Evolutionary conservation across 805 yeast species (phyloP).

Genomic region (Scheffersomyces spartinae): DNA sequence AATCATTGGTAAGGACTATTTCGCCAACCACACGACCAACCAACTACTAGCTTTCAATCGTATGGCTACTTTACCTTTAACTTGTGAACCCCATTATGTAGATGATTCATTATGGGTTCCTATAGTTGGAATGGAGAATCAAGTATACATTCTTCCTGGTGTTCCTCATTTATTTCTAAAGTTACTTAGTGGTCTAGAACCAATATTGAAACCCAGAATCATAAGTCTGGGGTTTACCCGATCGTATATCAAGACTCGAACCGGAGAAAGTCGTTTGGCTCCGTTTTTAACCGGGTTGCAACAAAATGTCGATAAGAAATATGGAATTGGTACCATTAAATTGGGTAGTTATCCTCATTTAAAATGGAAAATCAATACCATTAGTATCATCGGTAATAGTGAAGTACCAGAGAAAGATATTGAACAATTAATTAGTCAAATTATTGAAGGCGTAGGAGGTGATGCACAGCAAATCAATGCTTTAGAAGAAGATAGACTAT

Average conservation of each 20-base stretch:
- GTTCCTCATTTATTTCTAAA: slow-evolving; percentile 63
- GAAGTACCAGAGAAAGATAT: slow-evolving; percentile 15
- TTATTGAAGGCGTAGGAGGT: slow-evolving; percentile 36
- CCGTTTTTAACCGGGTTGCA: slow-evolving; percentile 48
- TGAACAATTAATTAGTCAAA: slow-evolving; percentile 20
- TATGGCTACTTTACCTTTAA: slow-evolving; percentile 71
- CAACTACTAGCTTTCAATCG: slow-evolving; percentile 53
- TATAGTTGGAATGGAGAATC: slow-evolving; percentile 51
- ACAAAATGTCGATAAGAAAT: slow-evolving; percentile 11
- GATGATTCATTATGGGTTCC: slow-evolving; percentile 72
- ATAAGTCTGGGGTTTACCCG: slow-evolving; percentile 19
- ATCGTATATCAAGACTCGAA: slow-evolving; percentile 48
- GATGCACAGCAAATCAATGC: slow-evolving; percentile 47
- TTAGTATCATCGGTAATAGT: slow-evolving; percentile 58
- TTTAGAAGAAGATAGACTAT: slow-evolving; percentile 45
- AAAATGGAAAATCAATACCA: slow-evolving; percentile 50
- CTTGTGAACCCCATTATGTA: slow-evolving; percentile 24
- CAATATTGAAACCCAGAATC: slow-evolving; percentile 15
- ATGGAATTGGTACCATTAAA: slow-evolving; percentile 34
- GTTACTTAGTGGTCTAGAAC: slow-evolving; percentile 37
- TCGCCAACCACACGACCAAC: slow-evolving; percentile 19
- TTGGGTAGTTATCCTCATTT: slow-evolving; percentile 83
- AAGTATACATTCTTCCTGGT: slow-evolving; percentile 72
- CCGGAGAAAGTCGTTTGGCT: slow-evolving; percentile 60
- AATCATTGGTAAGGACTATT: slow-evolving; percentile 28